These are phyloP conservation scores for Carallia pectinifolia DNA, from an alignment of 345 rosid species.

Conservation along the genomic window DNA sequence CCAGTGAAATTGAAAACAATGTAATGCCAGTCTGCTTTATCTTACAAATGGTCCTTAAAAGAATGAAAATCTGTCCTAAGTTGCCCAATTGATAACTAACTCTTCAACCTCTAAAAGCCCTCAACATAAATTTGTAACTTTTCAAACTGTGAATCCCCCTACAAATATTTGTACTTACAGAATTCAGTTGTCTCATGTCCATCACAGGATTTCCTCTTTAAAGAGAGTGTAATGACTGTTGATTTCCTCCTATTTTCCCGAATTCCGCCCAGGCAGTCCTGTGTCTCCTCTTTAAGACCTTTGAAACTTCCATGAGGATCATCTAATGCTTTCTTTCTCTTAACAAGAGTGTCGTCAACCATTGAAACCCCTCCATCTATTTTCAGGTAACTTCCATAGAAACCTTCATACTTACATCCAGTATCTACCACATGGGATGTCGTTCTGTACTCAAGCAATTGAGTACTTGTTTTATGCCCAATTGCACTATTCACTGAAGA, in stretches of 20 bases:
- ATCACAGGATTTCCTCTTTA: conserved; percentile 63
- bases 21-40: too few species aligned
- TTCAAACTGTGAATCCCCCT: background rate
- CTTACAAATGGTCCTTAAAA: too few species aligned
- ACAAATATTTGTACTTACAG: conserved; percentile 30
- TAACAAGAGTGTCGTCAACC: conserved; percentile 9
- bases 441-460: conserved; percentile 51
- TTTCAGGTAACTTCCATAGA: conserved; percentile 57
- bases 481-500: conserved; percentile 31
- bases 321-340: conserved; percentile 37
- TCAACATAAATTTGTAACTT: background rate
- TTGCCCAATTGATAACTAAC: too few species aligned
- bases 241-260: conserved; percentile 50
- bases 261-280: conserved; percentile 38
- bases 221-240: conserved; percentile 50
- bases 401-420: conserved; percentile 50
- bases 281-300: conserved; percentile 30
- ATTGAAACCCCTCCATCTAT: conserved; percentile 39
- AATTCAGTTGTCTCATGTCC: conserved; percentile 51
- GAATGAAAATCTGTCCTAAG: too few species aligned
- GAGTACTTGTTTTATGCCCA: conserved; percentile 37
- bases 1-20: too few species aligned
- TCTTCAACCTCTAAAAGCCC: too few species aligned
- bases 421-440: conserved; percentile 45
- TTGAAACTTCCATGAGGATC: conserved; percentile 39